These are phyloP conservation scores for Combretum micranthum DNA, from an alignment of 345 rosid species.

Conservation along the genomic window DNA sequence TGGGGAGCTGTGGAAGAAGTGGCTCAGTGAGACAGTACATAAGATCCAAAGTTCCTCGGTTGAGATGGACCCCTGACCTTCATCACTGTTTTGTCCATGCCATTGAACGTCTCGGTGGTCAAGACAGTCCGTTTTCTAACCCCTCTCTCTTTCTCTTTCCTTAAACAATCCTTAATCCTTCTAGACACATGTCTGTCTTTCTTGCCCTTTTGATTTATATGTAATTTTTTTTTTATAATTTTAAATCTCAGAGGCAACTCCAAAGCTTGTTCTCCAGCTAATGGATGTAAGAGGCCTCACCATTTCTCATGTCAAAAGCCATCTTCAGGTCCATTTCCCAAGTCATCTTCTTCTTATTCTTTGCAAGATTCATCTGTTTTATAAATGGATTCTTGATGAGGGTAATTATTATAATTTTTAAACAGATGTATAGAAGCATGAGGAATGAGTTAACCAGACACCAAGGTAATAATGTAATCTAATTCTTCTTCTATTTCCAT, in stretches of 20 bases:
- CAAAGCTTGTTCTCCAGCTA: slow-evolving; percentile 91
- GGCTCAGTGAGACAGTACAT: slow-evolving; percentile 82
- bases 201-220: too few species aligned
- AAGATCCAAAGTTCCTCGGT: slow-evolving; percentile 84
- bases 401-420: neutral
- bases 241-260: slow-evolving; percentile 70
- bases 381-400: neutral
- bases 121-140: slow-evolving; percentile 43
- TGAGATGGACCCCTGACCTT: slow-evolving; percentile 98
- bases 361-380: neutral
- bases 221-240: neutral
- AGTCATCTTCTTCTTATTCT: neutral
- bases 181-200: too few species aligned
- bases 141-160: neutral
- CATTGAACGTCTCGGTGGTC: slow-evolving; percentile 86
- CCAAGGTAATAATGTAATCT: neutral
- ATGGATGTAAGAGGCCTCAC: slow-evolving; percentile 98
- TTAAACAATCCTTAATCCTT: too few species aligned
- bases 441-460: slow-evolving; percentile 75
- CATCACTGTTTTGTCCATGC: slow-evolving; percentile 91
- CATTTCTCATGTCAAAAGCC: slow-evolving; percentile 97
- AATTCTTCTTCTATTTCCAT: neutral
- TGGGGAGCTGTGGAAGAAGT: slow-evolving; percentile 73
- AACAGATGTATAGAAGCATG: slow-evolving; percentile 96
- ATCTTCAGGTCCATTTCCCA: slow-evolving; percentile 61